Base-by-base conservation (phyloP, 2,329 filamentous ascomycete genomes). In the Colletotrichum falcatum region DNA sequence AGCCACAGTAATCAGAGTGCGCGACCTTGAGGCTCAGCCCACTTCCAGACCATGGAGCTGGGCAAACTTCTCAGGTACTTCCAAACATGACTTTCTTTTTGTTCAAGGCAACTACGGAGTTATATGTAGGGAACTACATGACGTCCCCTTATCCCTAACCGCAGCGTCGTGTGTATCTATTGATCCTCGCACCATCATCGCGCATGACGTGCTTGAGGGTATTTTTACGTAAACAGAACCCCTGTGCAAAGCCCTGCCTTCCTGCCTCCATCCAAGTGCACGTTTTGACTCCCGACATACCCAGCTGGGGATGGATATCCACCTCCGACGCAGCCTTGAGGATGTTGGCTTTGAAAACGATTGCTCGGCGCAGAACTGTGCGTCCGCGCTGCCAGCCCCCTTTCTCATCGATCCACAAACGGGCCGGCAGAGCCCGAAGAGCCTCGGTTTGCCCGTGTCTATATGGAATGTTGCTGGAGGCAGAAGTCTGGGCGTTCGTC, bases 131-230 rank as follows among this genome's bases (percentile, higher is more conserved):
- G 14, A 35, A 49, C 12, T 39, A 20, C 46, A 48, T 28, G 33
- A 51, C 28, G 16, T 14, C 35, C 59, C 46, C 9, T 23, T 14
- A 30, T 51, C 33, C 33, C 30, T 23, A 28, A 18, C 46, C 30
- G 35, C 59, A 51, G 46, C 30, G 7, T 51, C 44, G 33, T 39
- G 33, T 39, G 14, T 35, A 51, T 51, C 9, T 61, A 18, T 49
- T 61, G 59, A n/a, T 61, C 11, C 23, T 9, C 42, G 55, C 42
- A 61, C 46, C 59, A 6, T 61, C 33, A 30, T 18, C 33, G 37
- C 16, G 59, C 46, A 51, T 51, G 23, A 37, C 18, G 30, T 39
- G 59, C 33, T 37, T 46, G 59, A 61, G 33, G 26, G 30, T 37
- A 20, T 33, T 37, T 39, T 61, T 16, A 61, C 51, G 59, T 33